Evolutionary conservation across 2,329 filamentous ascomycete genomes (phyloP).

Genomic region (Cercospora janseana): DNA sequence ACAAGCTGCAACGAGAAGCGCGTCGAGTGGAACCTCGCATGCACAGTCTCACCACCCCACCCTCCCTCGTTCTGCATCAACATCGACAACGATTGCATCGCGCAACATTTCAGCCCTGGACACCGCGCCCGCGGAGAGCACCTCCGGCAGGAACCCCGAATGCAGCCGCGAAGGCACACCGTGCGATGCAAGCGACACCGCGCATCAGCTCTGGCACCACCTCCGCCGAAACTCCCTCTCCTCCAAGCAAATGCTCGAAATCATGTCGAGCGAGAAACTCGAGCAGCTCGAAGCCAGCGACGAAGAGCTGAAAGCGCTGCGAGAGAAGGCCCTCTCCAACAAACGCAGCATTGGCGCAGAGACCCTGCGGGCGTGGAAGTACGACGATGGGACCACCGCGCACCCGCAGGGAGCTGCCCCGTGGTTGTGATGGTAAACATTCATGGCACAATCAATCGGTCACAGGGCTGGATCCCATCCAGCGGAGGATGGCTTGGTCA

Average conservation of each 20-base stretch:
- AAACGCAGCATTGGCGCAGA: slow-evolving; percentile 44
- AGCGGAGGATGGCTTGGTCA: too few species aligned
- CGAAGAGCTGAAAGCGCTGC: slow-evolving; percentile 32
- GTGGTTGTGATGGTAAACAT: slow-evolving; percentile 30
- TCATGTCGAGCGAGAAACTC: slow-evolving; percentile 25
- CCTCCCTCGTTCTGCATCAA: slow-evolving; percentile 12
- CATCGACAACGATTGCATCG: slow-evolving; percentile 16
- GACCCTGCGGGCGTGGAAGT: slow-evolving; percentile 40
- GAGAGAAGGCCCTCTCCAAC: slow-evolving; percentile 39
- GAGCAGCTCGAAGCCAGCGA: slow-evolving; percentile 31
- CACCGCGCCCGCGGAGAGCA: slow-evolving; percentile 13
- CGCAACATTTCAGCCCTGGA: slow-evolving; percentile 19
- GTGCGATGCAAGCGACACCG: slow-evolving; percentile 28
- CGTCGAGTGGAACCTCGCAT: neutral
- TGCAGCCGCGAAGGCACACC: slow-evolving; percentile 12
- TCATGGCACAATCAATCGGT: too few species aligned
- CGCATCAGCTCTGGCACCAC: slow-evolving; percentile 41
- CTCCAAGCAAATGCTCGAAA: slow-evolving; percentile 25
- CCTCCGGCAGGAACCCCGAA: neutral
- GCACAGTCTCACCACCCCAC: neutral
- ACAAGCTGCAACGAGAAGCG: slow-evolving; percentile 8
- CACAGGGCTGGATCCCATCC: too few species aligned
- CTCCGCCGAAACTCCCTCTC: slow-evolving; percentile 38
- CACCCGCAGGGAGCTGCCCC: slow-evolving; percentile 25
- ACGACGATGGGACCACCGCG: slow-evolving; percentile 32